A percentile compares a stretch with the other conserved stretches of the same genome.
Evolutionary conservation across 2,329 filamentous ascomycete species (phyloP).

Genomic region (Verticillium nubilum): DNA sequence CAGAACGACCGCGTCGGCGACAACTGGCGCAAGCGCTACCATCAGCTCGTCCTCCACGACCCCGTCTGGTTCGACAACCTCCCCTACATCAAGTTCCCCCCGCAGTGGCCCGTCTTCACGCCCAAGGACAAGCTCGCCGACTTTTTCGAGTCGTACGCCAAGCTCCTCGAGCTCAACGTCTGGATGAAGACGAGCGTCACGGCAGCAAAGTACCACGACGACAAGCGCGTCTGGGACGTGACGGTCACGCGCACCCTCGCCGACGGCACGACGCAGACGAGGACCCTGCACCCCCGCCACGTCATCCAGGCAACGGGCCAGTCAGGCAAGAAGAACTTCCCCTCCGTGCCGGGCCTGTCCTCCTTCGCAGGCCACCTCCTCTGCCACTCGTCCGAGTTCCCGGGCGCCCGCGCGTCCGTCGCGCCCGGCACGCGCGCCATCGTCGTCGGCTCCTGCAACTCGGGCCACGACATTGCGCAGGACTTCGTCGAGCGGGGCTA

Average conservation of each 20-base stretch:
- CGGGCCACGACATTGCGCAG: constrained; percentile 63
- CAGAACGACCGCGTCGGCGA: constrained; percentile 46
- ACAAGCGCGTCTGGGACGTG: constrained; percentile 47
- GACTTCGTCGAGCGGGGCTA: constrained; percentile 64
- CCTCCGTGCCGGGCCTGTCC: constrained; percentile 44
- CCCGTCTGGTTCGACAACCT: constrained; percentile 54
- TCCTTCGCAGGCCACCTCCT: constrained; percentile 51
- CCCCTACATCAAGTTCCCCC: constrained; percentile 56
- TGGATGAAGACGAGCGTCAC: constrained; percentile 49
- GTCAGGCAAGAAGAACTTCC: constrained; percentile 58
- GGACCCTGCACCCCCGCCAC: constrained; percentile 56
- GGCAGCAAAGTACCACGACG: constrained; percentile 40
- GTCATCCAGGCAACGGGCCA: constrained; percentile 65
- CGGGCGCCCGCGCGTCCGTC: constrained; percentile 40
- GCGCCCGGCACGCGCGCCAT: constrained; percentile 53
- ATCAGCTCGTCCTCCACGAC: constrained; percentile 54
- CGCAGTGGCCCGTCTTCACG: constrained; percentile 60
- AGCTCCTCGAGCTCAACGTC: constrained; percentile 57
- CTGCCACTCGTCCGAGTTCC: constrained; percentile 54
- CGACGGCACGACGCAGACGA: constrained; percentile 41
- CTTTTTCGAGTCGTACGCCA: constrained; percentile 59
- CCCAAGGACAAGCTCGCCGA: constrained; percentile 63
- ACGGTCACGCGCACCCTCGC: constrained; percentile 39
- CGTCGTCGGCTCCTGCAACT: constrained; percentile 65
- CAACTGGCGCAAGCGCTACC: constrained; percentile 56